Evolutionary conservation across 2,329 filamentous ascomycete species (phyloP), one percentile per base, ranked within the genome.

Genomic region (Colletotrichum neosansevieriae): DNA sequence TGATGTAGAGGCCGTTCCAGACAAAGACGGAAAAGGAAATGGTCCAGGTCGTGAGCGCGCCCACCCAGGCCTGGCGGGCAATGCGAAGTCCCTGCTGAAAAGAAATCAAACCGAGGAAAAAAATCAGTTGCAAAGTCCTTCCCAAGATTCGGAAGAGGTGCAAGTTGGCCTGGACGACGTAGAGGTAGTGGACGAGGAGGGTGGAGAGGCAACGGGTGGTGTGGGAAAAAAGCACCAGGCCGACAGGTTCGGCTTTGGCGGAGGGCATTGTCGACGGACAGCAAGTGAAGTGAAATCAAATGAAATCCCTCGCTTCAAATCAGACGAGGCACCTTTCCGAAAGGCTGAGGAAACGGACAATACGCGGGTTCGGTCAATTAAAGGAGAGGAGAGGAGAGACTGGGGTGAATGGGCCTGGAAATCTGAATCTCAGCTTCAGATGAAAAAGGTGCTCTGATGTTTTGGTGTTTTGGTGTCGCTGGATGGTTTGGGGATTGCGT

Each of bases 381-480:
- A 4, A 21, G 21, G 24, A n/a, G 12, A 29, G 17, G 29, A 21
- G 21, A 21, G 21, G 24, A n/a, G 12, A 29, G 17, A 13, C 24
- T 38, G 44, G 15, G 10, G 32, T 19, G 58, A 38, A 51, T 38
- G 29, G 32, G 32, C 17, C 17, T 29, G 19, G 56, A 40, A 42
- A 36, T 36, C 21, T 34, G 29, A 45, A 47, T n/a, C 17, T 53
- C 9, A 12, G 59, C 42, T 67, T 67, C 64, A 44, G 64, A 67
- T 67, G 64, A 65, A 68, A 29, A 50, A 60, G 57, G 61, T 54
- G 61, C 53, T 59, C 61, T 54, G 65, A 59, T 65, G 47, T 47
- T 54, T 50, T 24, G 45, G 17, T 59, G 21, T 21, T 21, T 4
- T n/a, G n/a, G n/a, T n/a, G 24, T 59, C 17, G 40, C 57, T 61